These are phyloP conservation scores for Leptographium wingfieldii DNA, from an alignment of 2,329 filamentous ascomycete genomes.

Conservation along the genomic window DNA sequence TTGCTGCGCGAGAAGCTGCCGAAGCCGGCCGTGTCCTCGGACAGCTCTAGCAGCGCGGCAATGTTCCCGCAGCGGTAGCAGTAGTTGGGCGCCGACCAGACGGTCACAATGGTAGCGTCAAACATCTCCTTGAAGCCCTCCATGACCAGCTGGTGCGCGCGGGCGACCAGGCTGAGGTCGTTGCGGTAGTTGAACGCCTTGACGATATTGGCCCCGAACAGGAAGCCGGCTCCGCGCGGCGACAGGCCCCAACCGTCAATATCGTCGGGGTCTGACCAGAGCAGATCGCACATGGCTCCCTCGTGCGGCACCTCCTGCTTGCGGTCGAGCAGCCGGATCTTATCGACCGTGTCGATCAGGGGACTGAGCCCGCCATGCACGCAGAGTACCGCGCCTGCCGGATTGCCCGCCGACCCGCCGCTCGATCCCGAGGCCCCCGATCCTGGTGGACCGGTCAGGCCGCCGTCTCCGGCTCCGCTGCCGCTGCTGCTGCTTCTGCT, in stretches of 20 bases:
- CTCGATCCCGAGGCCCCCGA: conserved; percentile 65
- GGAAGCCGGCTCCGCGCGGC: conserved; percentile 84
- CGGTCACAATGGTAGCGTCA: conserved; percentile 85
- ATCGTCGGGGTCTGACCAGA: conserved; percentile 97
- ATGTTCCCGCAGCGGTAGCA: conserved; percentile 95
- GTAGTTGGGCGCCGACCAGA: conserved; percentile 98
- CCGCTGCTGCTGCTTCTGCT: conserved; percentile 6
- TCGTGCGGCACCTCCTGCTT: conserved; percentile 98
- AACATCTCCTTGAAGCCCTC: conserved; percentile 99
- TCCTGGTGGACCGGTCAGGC: conserved; percentile 53
- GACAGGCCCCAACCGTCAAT: conserved; percentile 95
- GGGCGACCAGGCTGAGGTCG: conserved; percentile 79
- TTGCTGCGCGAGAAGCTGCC: conserved; percentile 58
- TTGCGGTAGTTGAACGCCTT: conserved; percentile 93
- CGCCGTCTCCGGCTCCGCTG: conserved; percentile 10
- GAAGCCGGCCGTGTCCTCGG: conserved; percentile 69
- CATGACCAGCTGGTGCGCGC: conserved; percentile 97
- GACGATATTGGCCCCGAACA: conserved; percentile 92
- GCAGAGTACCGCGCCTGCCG: conserved; percentile 76
- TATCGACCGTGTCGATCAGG: conserved; percentile 84
- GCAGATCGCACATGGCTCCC: conserved; percentile 94
- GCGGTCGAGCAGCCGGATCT: conserved; percentile 85
- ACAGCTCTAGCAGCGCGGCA: conserved; percentile 83
- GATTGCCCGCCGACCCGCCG: conserved; percentile 49
- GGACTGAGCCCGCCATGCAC: conserved; percentile 91